Percentiles rank a stretch among this genome's conserved stretches.
Conservation (phyloP, 2,329 filamentous ascomycete species). For the Botrytis tulipae region DNA sequence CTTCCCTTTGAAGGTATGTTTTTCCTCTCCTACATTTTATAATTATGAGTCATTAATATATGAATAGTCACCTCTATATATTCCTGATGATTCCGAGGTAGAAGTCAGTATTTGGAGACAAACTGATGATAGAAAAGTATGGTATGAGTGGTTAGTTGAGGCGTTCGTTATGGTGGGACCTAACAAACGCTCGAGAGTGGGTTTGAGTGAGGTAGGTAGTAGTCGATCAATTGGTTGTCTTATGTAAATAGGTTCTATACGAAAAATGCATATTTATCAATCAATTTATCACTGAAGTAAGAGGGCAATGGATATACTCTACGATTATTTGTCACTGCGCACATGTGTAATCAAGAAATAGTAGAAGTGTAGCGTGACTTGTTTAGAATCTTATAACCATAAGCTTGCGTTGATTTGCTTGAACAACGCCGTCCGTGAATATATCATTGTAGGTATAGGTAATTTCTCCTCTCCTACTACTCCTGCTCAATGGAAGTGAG, state of each 20-base stretch:
- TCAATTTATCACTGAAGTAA: background rate
- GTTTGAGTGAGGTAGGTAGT: slow-evolving; percentile 64
- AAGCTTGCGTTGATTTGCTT: slow-evolving; percentile 29
- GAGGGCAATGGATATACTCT: background rate
- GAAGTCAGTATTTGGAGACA: slow-evolving; percentile 94
- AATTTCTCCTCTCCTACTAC: slow-evolving; percentile 10
- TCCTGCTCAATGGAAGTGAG: background rate
- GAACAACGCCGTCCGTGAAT: slow-evolving; percentile 34
- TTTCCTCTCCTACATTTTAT: background rate
- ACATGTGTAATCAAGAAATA: background rate
- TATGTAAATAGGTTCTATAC: slow-evolving; percentile 49
- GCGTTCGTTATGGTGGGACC: slow-evolving; percentile 67
- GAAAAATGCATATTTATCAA: background rate
- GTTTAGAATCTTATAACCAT: background rate
- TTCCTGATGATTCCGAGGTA: slow-evolving; percentile 80
- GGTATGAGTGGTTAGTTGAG: slow-evolving; percentile 98
- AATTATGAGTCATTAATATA: slow-evolving; percentile 27
- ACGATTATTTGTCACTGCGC: background rate
- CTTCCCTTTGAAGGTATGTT: slow-evolving; percentile 84
- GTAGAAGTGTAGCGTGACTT: slow-evolving; percentile 1
- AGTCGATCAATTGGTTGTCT: slow-evolving; percentile 68
- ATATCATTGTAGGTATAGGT: slow-evolving; percentile 24
- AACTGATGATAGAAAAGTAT: slow-evolving; percentile 92
- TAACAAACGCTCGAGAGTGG: slow-evolving; percentile 63
- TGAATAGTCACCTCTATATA: slow-evolving; percentile 73